Evolutionary conservation across 495 filamentous ascomycete genomes (phyloP), one percentile per base, ranked within the genome.

Genomic region (Friedmanniomyces endolithicus): DNA sequence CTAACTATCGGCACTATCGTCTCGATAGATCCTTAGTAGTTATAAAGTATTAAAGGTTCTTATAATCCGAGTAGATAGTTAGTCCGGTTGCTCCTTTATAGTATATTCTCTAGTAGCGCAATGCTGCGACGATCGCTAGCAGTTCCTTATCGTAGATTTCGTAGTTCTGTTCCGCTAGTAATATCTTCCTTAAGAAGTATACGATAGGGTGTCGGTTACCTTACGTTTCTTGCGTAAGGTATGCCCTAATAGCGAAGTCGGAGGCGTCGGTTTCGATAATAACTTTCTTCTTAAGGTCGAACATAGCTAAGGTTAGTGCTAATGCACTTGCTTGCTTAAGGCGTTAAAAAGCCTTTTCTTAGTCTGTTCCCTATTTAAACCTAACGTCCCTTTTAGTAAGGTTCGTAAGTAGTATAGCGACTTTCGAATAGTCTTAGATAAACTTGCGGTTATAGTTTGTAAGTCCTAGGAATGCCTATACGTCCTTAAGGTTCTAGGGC

Each of bases 121-220:
- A 57, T 44, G 52, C 63, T 23, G 46, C 20, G 17, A 73, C 59
- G 22, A 73, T 68, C 11, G 61, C 62, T 22, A 73, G 62, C 22
- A 72, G 58, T 58, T 71, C 68, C 53, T 71, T 70, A 14, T 41
- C 37, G 37, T 41, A 41, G 37, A 41, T 41, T 41, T 41, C 17
- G 17, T 41, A 41, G 37, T 54, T 68, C 58, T 57, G 65, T 52
- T 25, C 67, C 68, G 25, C 64, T 31, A 55, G 57, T 16, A 24
- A 52, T 14, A 57, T 62, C 55, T 63, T 68, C 48, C 55, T 62
- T 8, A 56, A 68, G 43, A 61, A 68, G 58, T 56, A 71, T 12
- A 59, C 61, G 46, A 59, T 59, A n/a, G 59, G 67, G 14, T 52
- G 46, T 31, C 60, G 57, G 16, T 62, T 49, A 17, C 64, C 49